Base-by-base conservation (phyloP, 495 filamentous ascomycete species). In the Penicillium nucicola region DNA sequence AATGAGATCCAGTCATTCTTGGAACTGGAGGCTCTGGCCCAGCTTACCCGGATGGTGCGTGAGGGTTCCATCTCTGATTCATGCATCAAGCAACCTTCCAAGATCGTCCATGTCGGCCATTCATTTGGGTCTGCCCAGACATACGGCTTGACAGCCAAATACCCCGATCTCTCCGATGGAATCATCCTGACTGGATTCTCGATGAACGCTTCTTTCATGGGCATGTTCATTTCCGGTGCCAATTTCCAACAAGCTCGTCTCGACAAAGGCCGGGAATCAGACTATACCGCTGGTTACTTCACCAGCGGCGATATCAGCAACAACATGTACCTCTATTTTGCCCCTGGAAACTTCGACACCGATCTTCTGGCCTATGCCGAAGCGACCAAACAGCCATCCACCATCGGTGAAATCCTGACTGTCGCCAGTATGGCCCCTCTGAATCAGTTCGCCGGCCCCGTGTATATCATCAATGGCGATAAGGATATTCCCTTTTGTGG, bases 141-240 rank as follows among this genome's bases (percentile, higher is more conserved):
- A 12, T 73, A 73, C 43, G 56, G 61, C 31, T 60, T 85, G 17
- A 67, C 71, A 5, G 65, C 70, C 7, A 61, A 62, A 43, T 70
- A 82, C 51, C 82, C 82, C 1, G 56, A 63, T 36, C 64, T 77
- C 51, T 77, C 76, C 1, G 80, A 85, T 57, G 82, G 72, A 5
- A 62, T 84, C 19, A 62, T 83, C 31, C 68, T 87, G 19, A 83
- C 80, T 4, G 83, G 84, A 8, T 87, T 75, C 58, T 70, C 74
- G 13, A 61, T 64, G 35, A 75, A 73, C 44, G 25, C 47, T 3
- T 53, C 50, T 13, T 79, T 61, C 39, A 22, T 70, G 8, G 25
- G 63, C 5, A 51, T 52, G n/a, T 76, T 76, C 42, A 49, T 52
- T 1, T 65, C 73, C 12, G 74, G 70, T 15, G 69, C 57, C 43